These are phyloP conservation scores for Trichoderma atrobrunneum DNA, from an alignment of 2,329 filamentous ascomycete species.

Conservation along the genomic window DNA sequence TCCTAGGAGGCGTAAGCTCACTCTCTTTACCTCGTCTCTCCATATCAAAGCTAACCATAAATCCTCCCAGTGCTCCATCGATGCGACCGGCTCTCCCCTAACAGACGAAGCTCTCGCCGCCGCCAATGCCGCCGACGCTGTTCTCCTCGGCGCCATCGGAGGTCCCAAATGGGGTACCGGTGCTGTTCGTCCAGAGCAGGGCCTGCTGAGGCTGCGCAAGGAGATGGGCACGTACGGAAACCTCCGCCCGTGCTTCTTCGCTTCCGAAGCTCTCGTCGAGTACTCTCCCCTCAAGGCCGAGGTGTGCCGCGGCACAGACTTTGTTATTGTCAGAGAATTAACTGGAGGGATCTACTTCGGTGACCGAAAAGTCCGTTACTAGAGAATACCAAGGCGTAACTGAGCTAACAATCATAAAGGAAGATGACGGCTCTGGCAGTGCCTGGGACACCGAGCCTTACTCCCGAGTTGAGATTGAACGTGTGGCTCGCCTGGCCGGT, in stretches of 20 bases:
- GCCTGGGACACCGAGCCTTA: conserved; percentile 88
- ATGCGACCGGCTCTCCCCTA: conserved; percentile 72
- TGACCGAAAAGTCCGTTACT: conserved; percentile 68
- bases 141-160: conserved; percentile 89
- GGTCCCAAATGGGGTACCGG: conserved; percentile 96
- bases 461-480: conserved; percentile 79
- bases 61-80: conserved; percentile 72
- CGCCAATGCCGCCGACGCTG: conserved; percentile 81
- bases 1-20: conserved; percentile 79
- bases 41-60: not conserved
- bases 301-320: conserved; percentile 82
- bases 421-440: conserved; percentile 67
- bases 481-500: conserved; percentile 77
- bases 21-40: not conserved
- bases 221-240: conserved; percentile 94
- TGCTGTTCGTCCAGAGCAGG: conserved; percentile 84
- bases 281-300: conserved; percentile 82
- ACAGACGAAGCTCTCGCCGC: conserved; percentile 80
- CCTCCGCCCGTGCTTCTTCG: conserved; percentile 94
- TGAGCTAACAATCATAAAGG: too few relatives aligned
- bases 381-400: too few relatives aligned
- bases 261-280: conserved; percentile 78
- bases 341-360: conserved; percentile 96
- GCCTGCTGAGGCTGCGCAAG: conserved; percentile 85
- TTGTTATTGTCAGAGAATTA: conserved; percentile 88